phyloP scores from a whole-genome alignment of 2,329 filamentous ascomycete genomes.

The Aureobasidium sp. region DNA sequence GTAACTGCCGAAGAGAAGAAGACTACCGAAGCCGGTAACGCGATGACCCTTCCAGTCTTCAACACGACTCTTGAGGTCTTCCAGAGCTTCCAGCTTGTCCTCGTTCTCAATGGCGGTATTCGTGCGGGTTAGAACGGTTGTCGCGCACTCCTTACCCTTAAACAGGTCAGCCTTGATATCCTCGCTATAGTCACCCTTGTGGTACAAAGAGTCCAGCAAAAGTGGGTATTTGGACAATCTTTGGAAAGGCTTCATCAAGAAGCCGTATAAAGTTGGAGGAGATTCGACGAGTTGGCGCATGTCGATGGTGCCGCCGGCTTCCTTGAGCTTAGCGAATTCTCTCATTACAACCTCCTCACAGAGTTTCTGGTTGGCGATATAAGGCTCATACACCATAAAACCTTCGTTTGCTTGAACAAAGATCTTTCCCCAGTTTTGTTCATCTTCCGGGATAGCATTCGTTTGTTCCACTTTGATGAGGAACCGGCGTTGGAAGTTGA shows the following conservation, averaged over 20 bases:
- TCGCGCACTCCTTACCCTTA: slow-evolving; percentile 71
- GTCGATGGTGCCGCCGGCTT: slow-evolving; percentile 54
- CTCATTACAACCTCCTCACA: slow-evolving; percentile 77
- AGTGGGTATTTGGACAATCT: slow-evolving; percentile 90
- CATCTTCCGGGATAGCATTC: slow-evolving; percentile 67
- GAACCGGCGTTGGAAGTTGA: slow-evolving; percentile 93
- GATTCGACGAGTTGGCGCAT: slow-evolving; percentile 72
- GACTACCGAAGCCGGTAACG: slow-evolving; percentile 82
- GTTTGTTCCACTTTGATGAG: slow-evolving; percentile 94
- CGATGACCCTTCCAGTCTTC: slow-evolving; percentile 96
- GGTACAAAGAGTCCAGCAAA: slow-evolving; percentile 76
- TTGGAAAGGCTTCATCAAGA: slow-evolving; percentile 94
- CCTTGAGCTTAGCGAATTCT: slow-evolving; percentile 78
- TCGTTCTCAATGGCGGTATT: slow-evolving; percentile 89
- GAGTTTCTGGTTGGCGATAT: slow-evolving; percentile 92
- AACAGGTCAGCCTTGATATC: slow-evolving; percentile 64
- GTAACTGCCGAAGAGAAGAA: slow-evolving; percentile 83
- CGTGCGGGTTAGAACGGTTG: slow-evolving; percentile 72
- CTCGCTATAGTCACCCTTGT: slow-evolving; percentile 70
- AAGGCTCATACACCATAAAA: slow-evolving; percentile 91
- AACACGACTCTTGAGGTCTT: slow-evolving; percentile 73
- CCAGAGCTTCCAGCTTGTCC: slow-evolving; percentile 72
- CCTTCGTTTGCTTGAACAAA: slow-evolving; percentile 79
- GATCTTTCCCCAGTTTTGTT: slow-evolving; percentile 91
- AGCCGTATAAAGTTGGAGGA: slow-evolving; percentile 81